Percentiles rank a stretch among this genome's conserved stretches.
Evolutionary conservation across 352 stramenopile species (phyloP).

Genomic region (Pythium dissotocum): DNA sequence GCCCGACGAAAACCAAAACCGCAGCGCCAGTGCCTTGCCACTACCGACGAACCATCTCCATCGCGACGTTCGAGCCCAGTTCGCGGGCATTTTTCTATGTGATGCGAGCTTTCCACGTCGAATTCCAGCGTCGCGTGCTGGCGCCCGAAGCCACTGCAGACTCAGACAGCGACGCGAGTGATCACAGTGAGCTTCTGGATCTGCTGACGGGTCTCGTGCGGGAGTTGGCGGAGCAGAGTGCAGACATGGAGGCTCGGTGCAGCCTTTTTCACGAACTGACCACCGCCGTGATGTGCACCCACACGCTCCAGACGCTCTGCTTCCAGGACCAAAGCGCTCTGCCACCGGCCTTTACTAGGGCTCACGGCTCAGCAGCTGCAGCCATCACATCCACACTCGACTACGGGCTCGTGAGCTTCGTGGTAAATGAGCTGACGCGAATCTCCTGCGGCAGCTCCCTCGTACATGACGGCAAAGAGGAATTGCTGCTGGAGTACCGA

Average conservation of each 20-base stretch:
- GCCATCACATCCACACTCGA: not conserved
- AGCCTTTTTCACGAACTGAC: slow-evolving; percentile 51
- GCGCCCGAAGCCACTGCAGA: not conserved
- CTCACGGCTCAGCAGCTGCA: not conserved
- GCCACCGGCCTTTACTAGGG: slow-evolving; percentile 16
- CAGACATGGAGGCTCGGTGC: slow-evolving; percentile 25
- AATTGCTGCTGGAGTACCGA: slow-evolving; percentile 29
- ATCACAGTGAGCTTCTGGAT: slow-evolving; percentile 42
- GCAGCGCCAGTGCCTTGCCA: not conserved
- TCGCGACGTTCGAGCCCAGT: slow-evolving; percentile 64
- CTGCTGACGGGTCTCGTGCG: slow-evolving; percentile 37
- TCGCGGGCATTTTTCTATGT: slow-evolving; percentile 65
- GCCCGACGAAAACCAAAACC: not conserved
- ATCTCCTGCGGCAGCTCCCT: not conserved
- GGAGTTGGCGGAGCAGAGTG: slow-evolving; percentile 4
- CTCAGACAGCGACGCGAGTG: slow-evolving; percentile 5
- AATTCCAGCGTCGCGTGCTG: slow-evolving; percentile 40
- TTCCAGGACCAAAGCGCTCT: slow-evolving; percentile 44
- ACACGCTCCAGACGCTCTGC: slow-evolving; percentile 46
- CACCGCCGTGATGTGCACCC: slow-evolving; percentile 32
- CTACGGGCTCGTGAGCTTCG: slow-evolving; percentile 33
- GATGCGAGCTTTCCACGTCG: slow-evolving; percentile 32
- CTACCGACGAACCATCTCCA: slow-evolving; percentile 27
- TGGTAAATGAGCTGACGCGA: slow-evolving; percentile 36
- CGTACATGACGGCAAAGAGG: not conserved